Conservation (phyloP, 495 filamentous ascomycete genomes). For the Halenospora varia region DNA sequence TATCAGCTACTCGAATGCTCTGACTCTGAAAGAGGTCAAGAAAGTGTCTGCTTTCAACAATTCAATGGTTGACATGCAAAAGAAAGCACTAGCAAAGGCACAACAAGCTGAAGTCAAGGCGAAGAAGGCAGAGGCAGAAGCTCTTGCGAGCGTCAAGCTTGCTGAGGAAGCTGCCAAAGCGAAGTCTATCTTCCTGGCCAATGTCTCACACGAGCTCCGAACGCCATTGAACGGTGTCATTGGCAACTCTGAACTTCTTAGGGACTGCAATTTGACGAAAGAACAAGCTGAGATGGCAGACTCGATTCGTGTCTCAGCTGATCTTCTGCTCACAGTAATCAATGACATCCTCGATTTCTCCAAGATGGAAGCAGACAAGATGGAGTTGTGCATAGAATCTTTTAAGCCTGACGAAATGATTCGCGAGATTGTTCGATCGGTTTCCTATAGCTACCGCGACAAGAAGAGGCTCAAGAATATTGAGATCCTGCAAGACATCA, state of each 20-base stretch:
- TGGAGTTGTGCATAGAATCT: slow-evolving; percentile 85
- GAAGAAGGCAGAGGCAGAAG: slow-evolving; percentile 66
- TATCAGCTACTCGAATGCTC: slow-evolving; percentile 82
- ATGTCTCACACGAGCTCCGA: slow-evolving; percentile 82
- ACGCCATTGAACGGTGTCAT: slow-evolving; percentile 89
- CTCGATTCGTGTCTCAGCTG: slow-evolving; percentile 84
- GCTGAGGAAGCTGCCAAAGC: slow-evolving; percentile 90
- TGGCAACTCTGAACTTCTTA: slow-evolving; percentile 82
- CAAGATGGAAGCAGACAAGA: slow-evolving; percentile 91
- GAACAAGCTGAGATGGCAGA: slow-evolving; percentile 92
- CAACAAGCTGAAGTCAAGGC: slow-evolving; percentile 62
- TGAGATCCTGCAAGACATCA: slow-evolving; percentile 65
- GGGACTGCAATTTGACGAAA: slow-evolving; percentile 67
- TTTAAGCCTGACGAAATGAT: slow-evolving; percentile 84
- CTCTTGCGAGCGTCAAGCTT: slow-evolving; percentile 80
- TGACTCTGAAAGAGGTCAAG: slow-evolving; percentile 75
- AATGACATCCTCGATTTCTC: slow-evolving; percentile 95
- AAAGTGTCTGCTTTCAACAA: slow-evolving; percentile 77
- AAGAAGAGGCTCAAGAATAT: slow-evolving; percentile 57
- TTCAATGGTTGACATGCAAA: slow-evolving; percentile 86
- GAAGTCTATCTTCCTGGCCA: slow-evolving; percentile 89
- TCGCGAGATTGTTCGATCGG: slow-evolving; percentile 78
- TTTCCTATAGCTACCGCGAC: slow-evolving; percentile 79
- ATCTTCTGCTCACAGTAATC: slow-evolving; percentile 87
- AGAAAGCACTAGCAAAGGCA: slow-evolving; percentile 66